Percentiles rank a stretch among this genome's conserved stretches.
Conservation (phyloP, 2,329 filamentous ascomycete species). For the Ceratocystis diversiconidia region DNA sequence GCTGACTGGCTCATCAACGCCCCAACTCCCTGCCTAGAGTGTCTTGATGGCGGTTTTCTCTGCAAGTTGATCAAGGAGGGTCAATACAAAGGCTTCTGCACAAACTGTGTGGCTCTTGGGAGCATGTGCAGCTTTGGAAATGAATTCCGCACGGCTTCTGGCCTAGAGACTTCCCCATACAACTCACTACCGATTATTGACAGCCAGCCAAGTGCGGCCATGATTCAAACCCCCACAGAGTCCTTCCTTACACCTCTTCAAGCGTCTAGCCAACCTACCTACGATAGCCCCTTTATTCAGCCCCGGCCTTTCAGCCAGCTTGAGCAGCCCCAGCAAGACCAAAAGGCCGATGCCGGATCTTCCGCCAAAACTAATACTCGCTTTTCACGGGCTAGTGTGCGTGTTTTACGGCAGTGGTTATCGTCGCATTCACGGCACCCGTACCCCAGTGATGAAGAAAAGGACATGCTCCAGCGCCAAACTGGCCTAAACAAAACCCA, state of each 20-base stretch:
- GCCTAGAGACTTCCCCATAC: constrained; percentile 29
- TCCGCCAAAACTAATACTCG: constrained; percentile 50
- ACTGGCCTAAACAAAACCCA: constrained; percentile 73
- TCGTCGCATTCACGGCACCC: constrained; percentile 66
- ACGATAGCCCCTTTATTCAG: neutral
- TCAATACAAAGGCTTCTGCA: constrained; percentile 46
- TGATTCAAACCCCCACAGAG: neutral
- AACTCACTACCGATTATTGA: constrained; percentile 35
- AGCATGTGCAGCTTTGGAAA: constrained; percentile 42
- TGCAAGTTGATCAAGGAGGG: constrained; percentile 49
- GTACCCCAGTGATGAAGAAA: constrained; percentile 79
- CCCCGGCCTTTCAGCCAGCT: neutral
- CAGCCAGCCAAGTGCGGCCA: constrained; percentile 29
- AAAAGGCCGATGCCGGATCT: neutral
- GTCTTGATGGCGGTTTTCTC: constrained; percentile 37
- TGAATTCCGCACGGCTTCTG: constrained; percentile 20
- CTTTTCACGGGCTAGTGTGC: constrained; percentile 68
- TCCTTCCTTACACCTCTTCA: neutral
- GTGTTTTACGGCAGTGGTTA: constrained; percentile 73
- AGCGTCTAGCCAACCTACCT: neutral
- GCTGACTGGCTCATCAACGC: constrained; percentile 30
- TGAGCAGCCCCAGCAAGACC: neutral
- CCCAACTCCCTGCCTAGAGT: constrained; percentile 38
- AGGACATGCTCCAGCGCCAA: constrained; percentile 59
- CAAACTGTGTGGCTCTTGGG: constrained; percentile 46